Conservation (phyloP, 768 basidiomycete genomes). For the Daedalea quercina region DNA sequence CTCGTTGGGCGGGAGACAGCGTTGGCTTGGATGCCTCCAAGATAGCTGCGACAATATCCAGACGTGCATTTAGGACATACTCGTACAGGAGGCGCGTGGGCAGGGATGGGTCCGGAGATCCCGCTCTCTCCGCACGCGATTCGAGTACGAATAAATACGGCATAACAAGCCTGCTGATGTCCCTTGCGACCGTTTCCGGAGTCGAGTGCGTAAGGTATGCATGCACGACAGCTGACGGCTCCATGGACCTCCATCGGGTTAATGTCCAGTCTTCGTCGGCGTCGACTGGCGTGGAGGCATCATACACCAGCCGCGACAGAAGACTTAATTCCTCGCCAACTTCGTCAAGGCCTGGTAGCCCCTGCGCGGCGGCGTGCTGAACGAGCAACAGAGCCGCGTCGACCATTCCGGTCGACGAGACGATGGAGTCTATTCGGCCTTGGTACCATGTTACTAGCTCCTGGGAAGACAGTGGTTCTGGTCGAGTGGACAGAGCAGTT, state of each 20-base stretch:
- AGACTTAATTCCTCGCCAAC: conserved; percentile 90
- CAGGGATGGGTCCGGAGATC: conserved; percentile 61
- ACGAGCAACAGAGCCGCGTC: conserved; percentile 73
- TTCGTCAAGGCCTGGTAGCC: conserved; percentile 71
- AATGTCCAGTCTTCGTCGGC: conserved; percentile 69
- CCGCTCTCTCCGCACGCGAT: conserved; percentile 76
- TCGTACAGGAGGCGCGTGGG: conserved; percentile 62
- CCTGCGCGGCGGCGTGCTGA: conserved; percentile 82
- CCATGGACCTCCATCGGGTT: conserved; percentile 62
- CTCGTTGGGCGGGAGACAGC: conserved; percentile 56
- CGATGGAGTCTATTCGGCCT: conserved; percentile 51
- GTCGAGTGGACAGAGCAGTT: conserved; percentile 2
- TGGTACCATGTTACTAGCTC: conserved; percentile 75
- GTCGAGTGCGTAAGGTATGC: conserved; percentile 76
- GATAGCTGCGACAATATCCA: conserved; percentile 65
- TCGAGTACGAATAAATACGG: conserved; percentile 94
- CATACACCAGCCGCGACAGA: conserved; percentile 82
- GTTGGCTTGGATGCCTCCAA: conserved; percentile 94
- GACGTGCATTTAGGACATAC: conserved; percentile 60
- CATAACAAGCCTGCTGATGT: conserved; percentile 74
- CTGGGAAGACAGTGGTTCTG: conserved; percentile 34
- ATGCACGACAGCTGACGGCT: conserved; percentile 54
- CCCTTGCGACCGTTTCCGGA: conserved; percentile 52
- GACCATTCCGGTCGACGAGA: conserved; percentile 65
- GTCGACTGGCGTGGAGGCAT: conserved; percentile 43